Base-by-base conservation (phyloP, 228 moss, liverwort and hornwort species). In the Sphagnum magellanicum region DNA sequence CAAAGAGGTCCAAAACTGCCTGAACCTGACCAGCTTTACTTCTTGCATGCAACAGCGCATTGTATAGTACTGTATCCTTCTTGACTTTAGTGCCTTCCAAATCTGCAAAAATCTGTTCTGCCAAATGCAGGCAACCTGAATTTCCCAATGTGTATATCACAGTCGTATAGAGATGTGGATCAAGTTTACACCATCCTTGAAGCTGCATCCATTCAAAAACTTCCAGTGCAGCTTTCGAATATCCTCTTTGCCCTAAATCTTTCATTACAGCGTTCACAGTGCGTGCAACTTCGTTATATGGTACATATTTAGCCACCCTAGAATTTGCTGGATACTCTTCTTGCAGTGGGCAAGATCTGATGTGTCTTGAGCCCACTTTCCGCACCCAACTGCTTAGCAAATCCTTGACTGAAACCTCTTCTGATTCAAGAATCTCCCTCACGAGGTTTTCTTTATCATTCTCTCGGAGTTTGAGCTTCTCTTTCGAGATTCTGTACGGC, bases 181-280 rank as follows among this genome's bases (percentile, higher is more conserved):
- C 97, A 49, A 91, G 60, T 51, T 86, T 73, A 70, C 93, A 93
- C 97, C 91, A 93, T 8, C 93, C 97, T 71, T 93, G 91, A 12
- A 79, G 74, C 74, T 93, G 84, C 93, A 97, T 97, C 97, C 97
- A 97, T 58, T 90, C 90, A 52, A 93, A 76, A 53, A 93, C 91
- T 65, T 90, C 80, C 5, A 89, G 82, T 8, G 97, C 88, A 65
- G 80, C 83, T 67, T 77, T 67, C 8, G 88, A 66, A 50, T 85
- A 76, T 8, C 93, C 90, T 13, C 76, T 67, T 52, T 73, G 86
- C 11, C 93, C 97, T 63, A 97, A 81, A 61, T 88, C 89, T 72
- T 85, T 89, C 82, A 97, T 71, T 5, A 93, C 93, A n/a, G 86
- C 88, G 63, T 97, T 88, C 60, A 93, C 80, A 7, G 89, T 91